Evolutionary conservation across 2,329 filamentous ascomycete genomes (phyloP), one percentile per base, ranked within the genome.

Genomic region (Cladosporium sp.): DNA sequence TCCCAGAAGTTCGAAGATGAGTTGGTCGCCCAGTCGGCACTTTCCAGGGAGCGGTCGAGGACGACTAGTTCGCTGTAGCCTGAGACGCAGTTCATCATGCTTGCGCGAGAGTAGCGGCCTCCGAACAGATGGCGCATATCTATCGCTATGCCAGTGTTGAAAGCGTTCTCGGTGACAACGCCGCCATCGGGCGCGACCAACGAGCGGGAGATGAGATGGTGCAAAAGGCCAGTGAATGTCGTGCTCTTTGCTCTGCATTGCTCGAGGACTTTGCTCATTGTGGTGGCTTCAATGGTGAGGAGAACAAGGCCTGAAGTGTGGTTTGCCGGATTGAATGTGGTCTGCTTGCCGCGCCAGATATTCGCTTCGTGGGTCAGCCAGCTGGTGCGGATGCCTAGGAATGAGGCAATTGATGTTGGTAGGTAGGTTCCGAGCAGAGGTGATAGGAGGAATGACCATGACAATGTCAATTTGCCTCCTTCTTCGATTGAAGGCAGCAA

Each of bases 201-300:
- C 1, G 77, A 78, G 3, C 78, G 75, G n/a, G 77, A 72, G 28
- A 81, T 74, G 14, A 83, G 57, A 32, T 80, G 77, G 24, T 80
- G 76, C 4, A 84, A 66, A 0, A 80, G 68, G 2, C 75, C 80
- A 0, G 82, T 83, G 30, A 84, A 70, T 52, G 80, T 82, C n/a
- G 78, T 70, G 26, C 72, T 72, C 34, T 80, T 74, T 1, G 32
- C 67, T 58, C 79, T 74, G 51, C 78, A 78, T 0, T 57, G 65
- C 1, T 61, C 47, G 1, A 83, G 66, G 4, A 75, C 74, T 1
- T 69, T 70, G 3, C 70, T 44, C 0, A 82, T 59, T 0, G 72
- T 70, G 0, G 65, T 32, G 1, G 72, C 67, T 0, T 74, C 66
- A n/a, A 83, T 75, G 5, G 75, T 71, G 0, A 77, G 67, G 1